Evolutionary conservation across 352 stramenopile species (phyloP), one percentile per base, ranked within the genome.

Genomic region (Phytophthora podocarpi): DNA sequence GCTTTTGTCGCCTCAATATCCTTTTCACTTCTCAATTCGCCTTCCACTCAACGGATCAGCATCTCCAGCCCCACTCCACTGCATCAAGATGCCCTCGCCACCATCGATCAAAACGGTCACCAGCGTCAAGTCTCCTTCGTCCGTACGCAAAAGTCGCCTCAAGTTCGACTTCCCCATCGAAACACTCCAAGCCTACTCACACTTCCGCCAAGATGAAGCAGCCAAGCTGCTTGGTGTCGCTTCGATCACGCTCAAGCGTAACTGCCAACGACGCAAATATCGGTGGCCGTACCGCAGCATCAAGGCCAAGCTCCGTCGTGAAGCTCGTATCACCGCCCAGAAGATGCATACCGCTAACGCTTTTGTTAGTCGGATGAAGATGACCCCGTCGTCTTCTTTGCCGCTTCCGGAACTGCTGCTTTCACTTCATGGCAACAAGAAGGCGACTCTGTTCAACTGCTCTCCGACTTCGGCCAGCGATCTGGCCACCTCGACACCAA

Each of bases 191-290:
- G 39, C 64, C 20, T 81, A 76, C 54, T 72, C 72, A 12, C 41
- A 75, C 50, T 55, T 78, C 27, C 76, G 78, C 18, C 80, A 90
- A 67, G 74, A 87, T 16, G 62, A 87, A 57, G 80, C 80, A 3
- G 80, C 80, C 15, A 67, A 47, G 21, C 40, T 51, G 0, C 67
- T 90, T 0, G 59, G 57, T 1, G 72, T 88, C 13, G 60, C 80
- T 4, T 58, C 78, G 7, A 85, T 90, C 72, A 89, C 81, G 5
- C 74, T 90, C 58, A 89, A 88, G 70, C 80, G 78, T 48, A 87
- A 74, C 40, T 90, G 80, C 40, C 41, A 80, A 4, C 62, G 72
- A 2, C 67, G 24, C 12, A 51, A 77, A 21, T 77, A 88, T 37
- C 66, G 65, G 1, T 90, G 80, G 80, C 69, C 76, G 15, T 87